These are phyloP conservation scores for Nakaseomyces glabratus DNA, from an alignment of 1,139 yeast genomes.

Conservation along the genomic window DNA sequence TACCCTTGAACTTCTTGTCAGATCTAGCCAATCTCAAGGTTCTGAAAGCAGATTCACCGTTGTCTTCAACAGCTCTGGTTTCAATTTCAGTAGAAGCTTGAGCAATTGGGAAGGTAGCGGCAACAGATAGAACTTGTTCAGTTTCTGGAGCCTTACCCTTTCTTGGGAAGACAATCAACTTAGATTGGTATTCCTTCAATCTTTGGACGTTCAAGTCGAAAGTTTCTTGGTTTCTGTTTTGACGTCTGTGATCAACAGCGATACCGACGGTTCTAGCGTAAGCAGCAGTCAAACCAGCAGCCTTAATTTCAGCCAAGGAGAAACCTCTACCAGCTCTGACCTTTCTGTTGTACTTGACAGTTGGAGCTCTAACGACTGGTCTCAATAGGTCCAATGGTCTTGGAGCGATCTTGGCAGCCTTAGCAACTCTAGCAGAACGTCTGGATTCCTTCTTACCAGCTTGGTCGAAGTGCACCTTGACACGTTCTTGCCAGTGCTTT, in stretches of 20 bases:
- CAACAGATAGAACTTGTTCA: conserved; percentile 63
- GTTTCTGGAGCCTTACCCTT: conserved; percentile 72
- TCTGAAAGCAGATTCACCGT: conserved; percentile 70
- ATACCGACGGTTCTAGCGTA: conserved; percentile 98
- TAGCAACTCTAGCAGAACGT: conserved; percentile 88
- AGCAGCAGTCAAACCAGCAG: conserved; percentile 90
- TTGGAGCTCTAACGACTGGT: conserved; percentile 98
- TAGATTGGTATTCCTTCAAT: conserved; percentile 92
- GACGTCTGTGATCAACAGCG: conserved; percentile 99
- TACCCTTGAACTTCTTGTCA: conserved; percentile 87
- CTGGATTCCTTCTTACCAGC: conserved; percentile 98
- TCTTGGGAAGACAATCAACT: conserved; percentile 93
- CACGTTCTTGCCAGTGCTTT: conserved; percentile 99
- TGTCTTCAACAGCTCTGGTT: conserved; percentile 90
- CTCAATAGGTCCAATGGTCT: conserved; percentile 93
- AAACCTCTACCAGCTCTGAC: conserved; percentile 99
- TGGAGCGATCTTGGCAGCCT: conserved; percentile 96
- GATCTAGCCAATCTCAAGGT: conserved; percentile 94
- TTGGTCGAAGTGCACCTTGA: conserved; percentile 57
- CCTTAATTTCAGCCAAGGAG: conserved; percentile 96
- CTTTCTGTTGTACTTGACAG: conserved; percentile 98
- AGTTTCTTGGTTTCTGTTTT: conserved; percentile 94
- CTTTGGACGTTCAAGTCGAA: conserved; percentile 92
- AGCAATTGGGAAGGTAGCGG: conserved; percentile 86
- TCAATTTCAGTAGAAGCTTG: conserved; percentile 65